phyloP scores from a whole-genome alignment of 331 rosid species.

The Malus hybrid region DNA sequence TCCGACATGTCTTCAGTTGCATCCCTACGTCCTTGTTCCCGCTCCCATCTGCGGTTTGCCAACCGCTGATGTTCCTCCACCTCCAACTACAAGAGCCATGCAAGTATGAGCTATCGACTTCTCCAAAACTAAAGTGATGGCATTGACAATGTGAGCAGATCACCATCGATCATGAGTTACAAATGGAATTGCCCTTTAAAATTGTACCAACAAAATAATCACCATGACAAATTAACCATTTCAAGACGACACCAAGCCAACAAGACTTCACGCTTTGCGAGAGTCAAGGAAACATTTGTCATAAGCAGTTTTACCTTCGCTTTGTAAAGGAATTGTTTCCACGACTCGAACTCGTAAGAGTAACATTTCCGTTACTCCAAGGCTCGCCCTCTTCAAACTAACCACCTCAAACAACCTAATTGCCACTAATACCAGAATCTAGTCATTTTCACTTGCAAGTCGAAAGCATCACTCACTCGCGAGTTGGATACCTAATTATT shows the following conservation, averaged over 20 bases:
- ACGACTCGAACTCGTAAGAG: too few relatives aligned
- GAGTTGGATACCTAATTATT: too few relatives aligned
- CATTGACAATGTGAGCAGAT: background rate
- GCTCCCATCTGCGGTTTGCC: conserved; percentile 60
- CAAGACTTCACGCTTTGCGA: too few relatives aligned
- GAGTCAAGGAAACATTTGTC: too few relatives aligned
- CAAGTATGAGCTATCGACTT: background rate
- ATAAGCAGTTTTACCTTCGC: too few relatives aligned
- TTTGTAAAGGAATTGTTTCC: too few relatives aligned
- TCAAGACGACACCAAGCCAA: too few relatives aligned
- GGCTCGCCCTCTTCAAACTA: too few relatives aligned
- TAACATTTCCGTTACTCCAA: too few relatives aligned
- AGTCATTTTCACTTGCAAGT: background rate
- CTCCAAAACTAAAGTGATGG: background rate
- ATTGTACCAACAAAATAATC: background rate
- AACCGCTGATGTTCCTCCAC: conserved; percentile 65
- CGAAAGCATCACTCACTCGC: too few relatives aligned
- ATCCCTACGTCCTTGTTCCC: conserved; percentile 78
- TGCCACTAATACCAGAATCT: background rate
- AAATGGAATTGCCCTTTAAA: background rate
- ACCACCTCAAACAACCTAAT: background rate
- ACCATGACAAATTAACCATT: background rate
- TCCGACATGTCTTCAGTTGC: conserved; percentile 85
- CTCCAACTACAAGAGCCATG: conserved; percentile 53
- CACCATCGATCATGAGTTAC: background rate